Base-by-base conservation (phyloP, 768 basidiomycete species). In the Termitomyces sp. region DNA sequence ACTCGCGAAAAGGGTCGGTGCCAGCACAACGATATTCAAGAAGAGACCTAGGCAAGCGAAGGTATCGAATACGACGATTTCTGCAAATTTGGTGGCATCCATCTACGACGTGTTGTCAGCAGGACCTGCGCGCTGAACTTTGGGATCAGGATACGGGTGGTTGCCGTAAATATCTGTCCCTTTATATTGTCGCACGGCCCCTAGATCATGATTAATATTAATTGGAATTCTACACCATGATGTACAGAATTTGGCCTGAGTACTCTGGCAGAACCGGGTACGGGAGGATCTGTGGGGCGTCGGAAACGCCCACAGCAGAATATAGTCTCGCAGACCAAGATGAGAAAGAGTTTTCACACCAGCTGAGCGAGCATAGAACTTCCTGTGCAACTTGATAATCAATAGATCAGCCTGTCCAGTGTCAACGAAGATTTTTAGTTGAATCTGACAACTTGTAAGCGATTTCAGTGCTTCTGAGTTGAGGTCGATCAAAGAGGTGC, bases 11-110 rank as follows among this genome's bases (percentile, higher is more conserved):
- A 36, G 11, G 24, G 33, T 36, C 18, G 54, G 54, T 28, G 45
- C 54, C 45, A 55, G 54, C 32, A 55, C 54, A 33, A 22, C 32
- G 16, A 55, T 7, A 38, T 55, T 55, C 33, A 55, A 35, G 18
- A 55, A 47, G 44, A 55, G 54, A 38, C 54, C 54, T 0, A 45
- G 33, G 24, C 18, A 55, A 38, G 33, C 43, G 7, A 55, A 45
- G 9, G 41, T 26, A 13, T 55, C 33, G 13, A 46, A 55, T 26
- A 47, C 28, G 33, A 45, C n/a, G n/a, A 52, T 52, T n/a, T 40
- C 51, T 41, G n/a, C 18, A 40, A 18, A 20, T 6, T 5, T 28
- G 16, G 51, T 40, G 51, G 38, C 38, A 11, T 11, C 51, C 51
- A 40, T 52, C 6, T 30, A 26, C 8, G 26, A n/a, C 7, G 18